Percentiles rank a stretch among this genome's conserved stretches.
phyloP scores from a whole-genome alignment of 2,329 filamentous ascomycete species.

The Aspergillus ibericus region DNA sequence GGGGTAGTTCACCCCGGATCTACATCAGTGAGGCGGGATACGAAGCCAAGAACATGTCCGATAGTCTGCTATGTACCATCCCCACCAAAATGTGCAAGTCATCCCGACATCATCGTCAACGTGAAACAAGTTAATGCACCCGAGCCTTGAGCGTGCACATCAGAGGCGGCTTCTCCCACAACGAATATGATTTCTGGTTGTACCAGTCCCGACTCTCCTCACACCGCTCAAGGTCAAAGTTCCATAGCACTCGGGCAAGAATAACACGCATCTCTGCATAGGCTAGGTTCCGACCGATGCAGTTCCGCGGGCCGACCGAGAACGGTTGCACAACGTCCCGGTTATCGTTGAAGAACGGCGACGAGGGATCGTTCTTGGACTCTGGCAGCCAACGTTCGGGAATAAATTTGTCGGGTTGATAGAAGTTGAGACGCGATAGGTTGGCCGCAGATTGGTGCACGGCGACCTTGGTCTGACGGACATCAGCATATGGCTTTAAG shows the following conservation, averaged over 20 bases:
- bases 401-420: conserved; percentile 44
- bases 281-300: conserved; percentile 52
- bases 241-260: conserved; percentile 49
- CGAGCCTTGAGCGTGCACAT: conserved; percentile 11
- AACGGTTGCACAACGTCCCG: conserved; percentile 51
- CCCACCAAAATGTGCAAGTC: neutral
- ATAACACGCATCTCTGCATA: conserved; percentile 53
- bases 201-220: conserved; percentile 39
- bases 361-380: conserved; percentile 11
- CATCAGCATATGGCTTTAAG: neutral
- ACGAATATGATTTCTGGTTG: conserved; percentile 36
- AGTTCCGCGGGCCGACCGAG: conserved; percentile 50
- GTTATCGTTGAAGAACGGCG: conserved; percentile 44
- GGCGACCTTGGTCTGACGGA: conserved; percentile 40
- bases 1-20: conserved; percentile 1
- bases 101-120: too few relatives aligned
- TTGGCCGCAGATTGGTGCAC: conserved; percentile 48
- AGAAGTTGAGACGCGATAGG: conserved; percentile 46
- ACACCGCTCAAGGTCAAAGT: conserved; percentile 49
- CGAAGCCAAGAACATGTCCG: too few relatives aligned
- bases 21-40: too few relatives aligned
- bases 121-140: neutral
- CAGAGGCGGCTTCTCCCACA: conserved; percentile 44
- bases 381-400: conserved; percentile 50
- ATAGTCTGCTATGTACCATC: too few relatives aligned